Evolutionary conservation across 176 grass and related monocot genomes (phyloP), one percentile per base, ranked within the genome.

Genomic region (Calamus simplicifolius): DNA sequence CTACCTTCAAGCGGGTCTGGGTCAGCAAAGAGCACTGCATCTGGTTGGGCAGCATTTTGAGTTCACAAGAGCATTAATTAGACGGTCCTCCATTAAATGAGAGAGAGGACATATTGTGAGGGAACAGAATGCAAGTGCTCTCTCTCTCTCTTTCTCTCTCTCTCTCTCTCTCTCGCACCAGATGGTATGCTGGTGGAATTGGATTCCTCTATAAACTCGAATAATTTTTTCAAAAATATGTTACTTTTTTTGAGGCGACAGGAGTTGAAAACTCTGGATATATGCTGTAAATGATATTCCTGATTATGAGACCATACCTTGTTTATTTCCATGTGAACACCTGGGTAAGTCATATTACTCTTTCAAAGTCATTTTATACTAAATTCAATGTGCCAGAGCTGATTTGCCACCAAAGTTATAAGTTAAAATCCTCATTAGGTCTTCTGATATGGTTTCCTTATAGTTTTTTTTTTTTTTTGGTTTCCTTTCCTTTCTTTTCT

Each of bases 41-140:
- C 94, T 49, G 94, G 94, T 68, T 98, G 94, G 94, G 94, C 94
- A 10, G 88, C 88, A 74, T 98, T 98, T 85, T 98, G 74, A 98
- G 30, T 30, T 49, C 27, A 10, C n/a, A 18, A 8, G 28, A 27
- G 15, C 4, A 27, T 50, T 52, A 17, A 16, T n/a, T 25, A 1
- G 10, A 13, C 35, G 3, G 35, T 43, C 35, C 12, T 43, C 35
- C 8, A 12, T 43, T 10, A 43, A 13, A 19, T 52, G 25, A 12
- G 25, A 18, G 26, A 12, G 25, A 52, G 13, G 63, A 26, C 17
- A 55, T 30, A 29, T 25, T 54, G 27, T 6, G 5, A 35, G 51
- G 25, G 64, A 38, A 38, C 23, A 15, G 27, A 54, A 30, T 10
- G 23, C 51, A 38, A 52, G 27, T 25, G 51, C n/a, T 30, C 12